Evolutionary conservation across 1,284 basidiomycete species (phyloP), one percentile per base, ranked within the genome.

Genomic region (Ceratobasidium theobromae): DNA sequence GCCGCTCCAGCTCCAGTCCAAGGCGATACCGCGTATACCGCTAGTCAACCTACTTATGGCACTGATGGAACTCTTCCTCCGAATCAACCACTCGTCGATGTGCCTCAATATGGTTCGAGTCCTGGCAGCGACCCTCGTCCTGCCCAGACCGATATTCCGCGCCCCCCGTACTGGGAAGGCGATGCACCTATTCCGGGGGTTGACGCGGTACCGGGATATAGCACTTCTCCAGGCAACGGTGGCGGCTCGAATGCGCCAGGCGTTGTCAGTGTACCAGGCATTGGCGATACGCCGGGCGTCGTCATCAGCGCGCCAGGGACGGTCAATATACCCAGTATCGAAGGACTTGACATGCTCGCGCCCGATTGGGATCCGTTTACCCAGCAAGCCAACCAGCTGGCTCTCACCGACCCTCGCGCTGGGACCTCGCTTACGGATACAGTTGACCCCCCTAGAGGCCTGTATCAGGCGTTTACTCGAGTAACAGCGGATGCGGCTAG

Each of bases 371-470:
- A n/a, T n/a, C n/a, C n/a, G n/a, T n/a, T n/a, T n/a, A n/a, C n/a
- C n/a, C n/a, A n/a, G n/a, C n/a, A n/a, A n/a, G n/a, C n/a, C n/a
- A n/a, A n/a, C n/a, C n/a, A n/a, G n/a, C n/a, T n/a, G n/a, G n/a
- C n/a, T 38, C 35, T 38, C 35, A 16, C 35, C 35, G 16, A 38
- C 35, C 35, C 35, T 38, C 8, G n/a, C n/a, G 9, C 4, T 33
- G 28, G 28, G 21, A 38, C 16, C 35, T 23, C 16, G n/a, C n/a
- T n/a, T n/a, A n/a, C n/a, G n/a, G n/a, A n/a, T n/a, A n/a, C n/a
- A n/a, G n/a, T n/a, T n/a, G n/a, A n/a, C n/a, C n/a, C n/a, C n/a
- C 57, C 57, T 2, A 60, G 46, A 32, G 57, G 45, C 8, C 28
- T 60, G 33, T 45, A 60, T 32, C 57, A 32, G 3, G 54, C 25